Percentiles rank a stretch among this genome's conserved stretches.
Conservation (phyloP, 495 filamentous ascomycete species). For the Hypoxylon lienhwacheense region DNA sequence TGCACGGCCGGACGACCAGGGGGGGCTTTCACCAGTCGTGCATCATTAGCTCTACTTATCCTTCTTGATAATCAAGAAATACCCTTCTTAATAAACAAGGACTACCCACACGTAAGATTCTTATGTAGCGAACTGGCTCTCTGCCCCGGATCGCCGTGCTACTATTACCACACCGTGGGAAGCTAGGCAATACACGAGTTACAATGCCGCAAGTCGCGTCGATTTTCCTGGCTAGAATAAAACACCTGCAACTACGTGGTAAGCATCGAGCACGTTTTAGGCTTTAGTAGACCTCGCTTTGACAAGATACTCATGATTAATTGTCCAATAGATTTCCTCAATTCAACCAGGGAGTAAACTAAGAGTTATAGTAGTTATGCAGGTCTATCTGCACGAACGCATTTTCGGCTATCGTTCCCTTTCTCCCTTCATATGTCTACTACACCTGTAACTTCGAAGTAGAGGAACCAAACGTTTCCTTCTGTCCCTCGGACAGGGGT, state of each 20-base stretch:
- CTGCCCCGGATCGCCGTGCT: constrained; percentile 6
- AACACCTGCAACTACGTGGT: constrained; percentile 16
- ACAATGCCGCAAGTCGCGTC: constrained; percentile 17
- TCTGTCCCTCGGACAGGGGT: constrained; percentile 10
- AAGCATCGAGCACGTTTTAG: constrained; percentile 17
- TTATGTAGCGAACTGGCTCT: constrained; percentile 3
- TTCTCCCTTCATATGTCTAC: constrained; percentile 10
- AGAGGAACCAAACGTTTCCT: constrained; percentile 1
- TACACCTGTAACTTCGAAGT: constrained; percentile 1
- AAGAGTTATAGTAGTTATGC: constrained; percentile 24
- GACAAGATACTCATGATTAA: constrained; percentile 3
- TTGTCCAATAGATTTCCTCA: constrained; percentile 19
- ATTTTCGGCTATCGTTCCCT: constrained; percentile 30
- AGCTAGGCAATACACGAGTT: constrained; percentile 10
- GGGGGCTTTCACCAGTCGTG: constrained; percentile 2
- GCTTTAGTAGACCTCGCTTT: constrained; percentile 8
- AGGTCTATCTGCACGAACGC: constrained; percentile 34
- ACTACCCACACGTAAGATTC: constrained; percentile 20
- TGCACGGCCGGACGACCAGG: neutral
- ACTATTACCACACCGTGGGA: constrained; percentile 9
- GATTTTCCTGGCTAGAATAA: constrained; percentile 13
- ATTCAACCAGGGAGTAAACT: constrained; percentile 18
- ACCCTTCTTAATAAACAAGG: no score
- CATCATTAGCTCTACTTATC: constrained; percentile 5
- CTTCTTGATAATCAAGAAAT: no score